phyloP scores from a whole-genome alignment of 2,329 filamentous ascomycete species.

The Sclerotinia borealis region DNA sequence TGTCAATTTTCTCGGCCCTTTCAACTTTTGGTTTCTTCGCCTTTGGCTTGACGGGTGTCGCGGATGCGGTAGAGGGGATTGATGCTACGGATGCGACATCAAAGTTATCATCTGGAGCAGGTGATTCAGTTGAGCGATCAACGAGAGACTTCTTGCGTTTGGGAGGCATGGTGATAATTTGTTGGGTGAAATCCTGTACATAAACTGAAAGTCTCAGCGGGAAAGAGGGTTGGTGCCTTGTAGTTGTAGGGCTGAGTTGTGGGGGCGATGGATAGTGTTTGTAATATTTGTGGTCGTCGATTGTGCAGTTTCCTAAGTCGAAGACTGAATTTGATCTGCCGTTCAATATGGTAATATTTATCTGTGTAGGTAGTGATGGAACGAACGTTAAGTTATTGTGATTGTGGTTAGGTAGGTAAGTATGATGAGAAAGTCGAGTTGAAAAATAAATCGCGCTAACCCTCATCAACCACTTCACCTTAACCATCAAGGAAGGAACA shows the following conservation, averaged over 20 bases:
- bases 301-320: too few relatives aligned
- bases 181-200: not conserved
- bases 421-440: too few relatives aligned
- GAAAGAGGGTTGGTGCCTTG: not conserved
- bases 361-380: too few relatives aligned
- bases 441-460: too few relatives aligned
- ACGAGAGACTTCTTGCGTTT: slow-evolving; percentile 6
- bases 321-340: too few relatives aligned
- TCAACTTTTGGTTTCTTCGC: not conserved
- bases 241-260: not conserved
- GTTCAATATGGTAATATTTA: too few relatives aligned
- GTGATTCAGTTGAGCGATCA: not conserved
- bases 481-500: too few relatives aligned
- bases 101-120: not conserved
- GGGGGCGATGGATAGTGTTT: too few relatives aligned
- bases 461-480: too few relatives aligned
- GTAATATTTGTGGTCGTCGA: too few relatives aligned
- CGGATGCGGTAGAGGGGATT: slow-evolving; percentile 3
- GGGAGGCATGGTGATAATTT: not conserved
- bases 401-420: too few relatives aligned
- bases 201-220: not conserved
- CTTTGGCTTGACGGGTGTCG: slow-evolving; percentile 10
- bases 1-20: slow-evolving; percentile 11
- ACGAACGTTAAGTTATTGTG: too few relatives aligned
- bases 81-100: not conserved